These are phyloP conservation scores for Magnusiomyces ingens DNA, from an alignment of 1,139 yeast species.

Conservation along the genomic window DNA sequence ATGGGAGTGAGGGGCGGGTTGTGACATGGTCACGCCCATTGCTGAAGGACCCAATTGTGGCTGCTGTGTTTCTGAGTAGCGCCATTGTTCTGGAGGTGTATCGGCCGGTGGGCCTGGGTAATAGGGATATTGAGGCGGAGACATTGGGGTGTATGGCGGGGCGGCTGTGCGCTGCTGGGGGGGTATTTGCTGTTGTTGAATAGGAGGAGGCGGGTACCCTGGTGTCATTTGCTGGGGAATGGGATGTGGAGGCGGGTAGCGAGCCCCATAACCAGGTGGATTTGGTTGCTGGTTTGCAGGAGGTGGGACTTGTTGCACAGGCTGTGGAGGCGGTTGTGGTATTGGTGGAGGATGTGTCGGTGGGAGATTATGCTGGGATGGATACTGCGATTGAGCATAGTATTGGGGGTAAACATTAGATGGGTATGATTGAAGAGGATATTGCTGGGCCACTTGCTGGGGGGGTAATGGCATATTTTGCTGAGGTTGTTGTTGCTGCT, in stretches of 20 bases:
- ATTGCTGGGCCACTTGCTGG: conserved; percentile 4
- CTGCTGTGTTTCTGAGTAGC: not conserved
- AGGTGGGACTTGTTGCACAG: conserved; percentile 7
- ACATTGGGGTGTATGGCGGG: not conserved
- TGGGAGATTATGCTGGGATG: conserved; percentile 5
- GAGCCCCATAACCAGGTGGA: conserved; percentile 1
- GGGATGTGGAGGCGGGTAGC: conserved; percentile 7
- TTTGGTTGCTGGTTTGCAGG: conserved; percentile 3
- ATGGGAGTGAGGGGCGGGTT: not conserved
- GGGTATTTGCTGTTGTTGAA: conserved; percentile 11
- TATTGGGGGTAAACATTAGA: not conserved
- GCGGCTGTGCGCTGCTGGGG: not conserved
- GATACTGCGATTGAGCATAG: not conserved
- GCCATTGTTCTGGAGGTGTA: not conserved
- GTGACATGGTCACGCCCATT: not conserved
- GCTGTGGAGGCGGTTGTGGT: conserved; percentile 13
- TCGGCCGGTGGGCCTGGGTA: not conserved
- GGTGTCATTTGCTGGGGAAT: conserved; percentile 18
- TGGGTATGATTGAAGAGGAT: conserved; percentile 2
- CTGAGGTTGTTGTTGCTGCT: conserved; percentile 5
- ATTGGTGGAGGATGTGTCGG: conserved; percentile 3
- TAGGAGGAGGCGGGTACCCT: conserved; percentile 33
- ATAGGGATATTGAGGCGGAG: not conserved
- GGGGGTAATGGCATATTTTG: conserved; percentile 7
- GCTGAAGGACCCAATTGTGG: not conserved